Percentiles rank a stretch among this genome's conserved stretches.
phyloP scores from a whole-genome alignment of 1,284 basidiomycete species.

The Butyriboletus appendiculatus region DNA sequence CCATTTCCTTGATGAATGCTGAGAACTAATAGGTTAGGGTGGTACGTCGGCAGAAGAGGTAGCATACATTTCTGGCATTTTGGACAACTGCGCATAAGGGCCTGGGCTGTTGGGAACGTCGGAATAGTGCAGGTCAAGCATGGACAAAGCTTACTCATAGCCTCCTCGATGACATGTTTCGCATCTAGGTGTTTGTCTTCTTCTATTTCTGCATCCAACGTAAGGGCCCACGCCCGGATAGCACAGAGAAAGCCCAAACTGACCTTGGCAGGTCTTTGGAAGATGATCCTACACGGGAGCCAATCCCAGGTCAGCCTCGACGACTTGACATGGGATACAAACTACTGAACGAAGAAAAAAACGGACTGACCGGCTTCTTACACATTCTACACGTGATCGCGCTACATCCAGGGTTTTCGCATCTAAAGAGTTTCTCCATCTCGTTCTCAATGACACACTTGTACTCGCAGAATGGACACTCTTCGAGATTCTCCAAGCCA shows the following conservation, averaged over 20 bases:
- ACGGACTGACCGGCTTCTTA: conserved; percentile 61
- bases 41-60: background rate
- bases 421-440: conserved; percentile 77
- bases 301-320: background rate
- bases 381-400: conserved; percentile 77
- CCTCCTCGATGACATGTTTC: conserved; percentile 81
- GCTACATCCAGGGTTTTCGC: conserved; percentile 71
- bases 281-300: conserved; percentile 63
- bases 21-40: conserved; percentile 2
- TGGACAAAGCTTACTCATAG: conserved; percentile 67
- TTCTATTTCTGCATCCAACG: conserved; percentile 54
- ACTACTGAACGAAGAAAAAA: background rate
- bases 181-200: conserved; percentile 72
- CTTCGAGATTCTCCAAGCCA: conserved; percentile 71
- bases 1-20: conserved; percentile 78
- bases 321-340: background rate
- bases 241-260: background rate
- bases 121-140: background rate
- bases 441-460: conserved; percentile 79
- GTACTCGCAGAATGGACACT: conserved; percentile 87
- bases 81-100: conserved; percentile 84
- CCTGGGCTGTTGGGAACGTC: conserved; percentile 52
- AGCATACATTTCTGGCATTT: conserved; percentile 70
- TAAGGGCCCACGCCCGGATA: background rate
- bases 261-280: conserved; percentile 85